Conservation (phyloP, 805 yeast genomes). For the Metschnikowia aberdeeniae region DNA sequence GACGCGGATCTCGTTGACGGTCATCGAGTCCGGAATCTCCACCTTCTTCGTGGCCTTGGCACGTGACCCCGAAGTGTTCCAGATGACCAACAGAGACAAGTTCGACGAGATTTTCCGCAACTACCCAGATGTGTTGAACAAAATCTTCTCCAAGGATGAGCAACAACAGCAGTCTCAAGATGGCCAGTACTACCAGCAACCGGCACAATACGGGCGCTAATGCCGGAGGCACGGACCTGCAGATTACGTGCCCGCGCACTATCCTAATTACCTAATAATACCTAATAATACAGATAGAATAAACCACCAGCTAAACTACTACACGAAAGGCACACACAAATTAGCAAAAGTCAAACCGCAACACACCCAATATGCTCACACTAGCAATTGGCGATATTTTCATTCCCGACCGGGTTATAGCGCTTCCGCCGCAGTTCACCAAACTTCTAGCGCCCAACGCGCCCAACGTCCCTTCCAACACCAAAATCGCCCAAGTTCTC, state of each 20-base stretch:
- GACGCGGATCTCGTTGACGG: conserved; percentile 64
- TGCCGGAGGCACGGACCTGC: neutral
- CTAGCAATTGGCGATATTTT: conserved; percentile 86
- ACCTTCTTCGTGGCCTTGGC: conserved; percentile 83
- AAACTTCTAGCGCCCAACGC: conserved; percentile 71
- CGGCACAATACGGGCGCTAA: conserved; percentile 9
- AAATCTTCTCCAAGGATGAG: conserved; percentile 22
- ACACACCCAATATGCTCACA: conserved; percentile 28
- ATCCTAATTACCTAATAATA: neutral
- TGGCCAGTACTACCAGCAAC: conserved; percentile 13
- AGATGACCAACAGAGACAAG: conserved; percentile 61
- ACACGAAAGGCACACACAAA: neutral
- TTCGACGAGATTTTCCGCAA: conserved; percentile 61
- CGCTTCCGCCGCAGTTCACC: conserved; percentile 57
- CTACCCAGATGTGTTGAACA: conserved; percentile 66
- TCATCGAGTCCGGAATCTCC: conserved; percentile 75
- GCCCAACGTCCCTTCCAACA: conserved; percentile 31
- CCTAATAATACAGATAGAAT: no score
- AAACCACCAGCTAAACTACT: no score
- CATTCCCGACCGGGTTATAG: conserved; percentile 82
- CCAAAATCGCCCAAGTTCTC: conserved; percentile 79
- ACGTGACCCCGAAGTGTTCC: conserved; percentile 79
- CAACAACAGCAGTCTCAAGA: conserved; percentile 8
- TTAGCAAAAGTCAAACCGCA: neutral
- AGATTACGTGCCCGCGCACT: neutral